Base-by-base conservation (phyloP, 148 eudicot species). In the Hydrangea macrophylla region DNA sequence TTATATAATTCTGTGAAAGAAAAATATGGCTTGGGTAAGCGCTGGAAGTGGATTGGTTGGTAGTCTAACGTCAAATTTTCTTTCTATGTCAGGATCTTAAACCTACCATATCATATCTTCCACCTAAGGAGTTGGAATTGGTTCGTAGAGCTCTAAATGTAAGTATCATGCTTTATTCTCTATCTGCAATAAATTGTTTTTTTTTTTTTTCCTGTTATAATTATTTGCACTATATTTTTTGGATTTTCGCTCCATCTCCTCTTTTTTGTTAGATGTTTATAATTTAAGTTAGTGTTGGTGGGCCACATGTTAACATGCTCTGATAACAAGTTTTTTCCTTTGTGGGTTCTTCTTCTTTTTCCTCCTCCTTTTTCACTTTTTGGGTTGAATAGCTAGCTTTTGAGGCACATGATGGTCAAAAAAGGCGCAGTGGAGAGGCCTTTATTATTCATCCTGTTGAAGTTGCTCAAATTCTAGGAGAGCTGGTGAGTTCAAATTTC, bases 401-500 rank as follows among this genome's bases (percentile, higher is more conserved):
- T 79, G 91, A 88, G 76, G 99, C 99, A 57, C 99, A 94, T 71
- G 81, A 86, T 77, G 99, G 99, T 68, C 99, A 94, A 84, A 94
- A 81, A 78, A 77, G 99, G 72, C 89, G 99, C 35, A 94, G 99
- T 60, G 99, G 99, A 67, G 99, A 94, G 79, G 97, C 99, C 62
- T 94, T 91, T 66, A 94, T 94, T 67, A 82, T 89, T 55, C 99
- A 94, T 62, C 99, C 99, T 37, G 92, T 94, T 78, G 99, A 85
- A 84, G 99, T 94, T 87, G 99, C 99, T 60, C 91, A 87, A 59
- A 91, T 94, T 62, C 84, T 94, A 45, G 99, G 99, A 77, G 93
- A 94, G 79, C 96, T 91, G 68, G 99, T 94, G 75, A 91, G 96
- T 78, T 69, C 58, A 58, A 73, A 28, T 50, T 67, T 72, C 66